A percentile compares a stretch with the other conserved stretches of the same genome.
Evolutionary conservation across 306 rosid species (phyloP).

Genomic region (Lithocarpus polystachyus): DNA sequence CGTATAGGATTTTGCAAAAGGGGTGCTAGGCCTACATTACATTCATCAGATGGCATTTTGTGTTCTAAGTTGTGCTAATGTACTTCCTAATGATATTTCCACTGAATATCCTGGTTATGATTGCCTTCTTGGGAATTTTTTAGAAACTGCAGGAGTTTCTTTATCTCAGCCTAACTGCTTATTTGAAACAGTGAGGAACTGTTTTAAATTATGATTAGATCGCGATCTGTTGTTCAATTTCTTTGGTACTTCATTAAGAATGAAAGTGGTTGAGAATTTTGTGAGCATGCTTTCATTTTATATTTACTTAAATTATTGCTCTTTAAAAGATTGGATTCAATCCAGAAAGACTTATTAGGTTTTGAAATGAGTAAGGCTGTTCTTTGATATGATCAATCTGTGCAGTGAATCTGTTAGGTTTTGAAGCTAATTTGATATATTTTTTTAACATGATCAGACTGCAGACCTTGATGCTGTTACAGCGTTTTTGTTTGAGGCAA

Average conservation of each 20-base stretch:
- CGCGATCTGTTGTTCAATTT: slow-evolving; percentile 2
- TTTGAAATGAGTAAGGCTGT: neutral
- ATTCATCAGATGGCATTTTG: slow-evolving; percentile 42
- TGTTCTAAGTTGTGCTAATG: slow-evolving; percentile 54
- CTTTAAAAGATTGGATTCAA: neutral
- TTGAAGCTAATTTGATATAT: slow-evolving; percentile 12
- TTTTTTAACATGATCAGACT: too few species aligned
- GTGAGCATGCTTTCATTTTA: neutral
- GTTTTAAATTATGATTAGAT: neutral
- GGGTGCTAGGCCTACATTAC: too few species aligned
- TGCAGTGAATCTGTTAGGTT: neutral
- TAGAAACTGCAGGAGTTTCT: slow-evolving; percentile 72
- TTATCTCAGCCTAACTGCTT: slow-evolving; percentile 75
- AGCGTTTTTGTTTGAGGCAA: too few species aligned
- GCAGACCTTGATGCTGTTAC: too few species aligned
- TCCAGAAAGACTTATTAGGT: neutral
- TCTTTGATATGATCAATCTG: neutral
- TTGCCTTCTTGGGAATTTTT: slow-evolving; percentile 86
- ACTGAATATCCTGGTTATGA: slow-evolving; percentile 79
- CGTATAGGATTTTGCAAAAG: slow-evolving; percentile 33
- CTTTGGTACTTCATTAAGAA: neutral
- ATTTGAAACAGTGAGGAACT: slow-evolving; percentile 67
- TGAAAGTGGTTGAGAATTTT: neutral
- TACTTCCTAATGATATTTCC: slow-evolving; percentile 72
- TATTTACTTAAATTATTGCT: neutral